Evolutionary conservation across 352 stramenopile species (phyloP).

Genomic region (Aphanomyces astaci): DNA sequence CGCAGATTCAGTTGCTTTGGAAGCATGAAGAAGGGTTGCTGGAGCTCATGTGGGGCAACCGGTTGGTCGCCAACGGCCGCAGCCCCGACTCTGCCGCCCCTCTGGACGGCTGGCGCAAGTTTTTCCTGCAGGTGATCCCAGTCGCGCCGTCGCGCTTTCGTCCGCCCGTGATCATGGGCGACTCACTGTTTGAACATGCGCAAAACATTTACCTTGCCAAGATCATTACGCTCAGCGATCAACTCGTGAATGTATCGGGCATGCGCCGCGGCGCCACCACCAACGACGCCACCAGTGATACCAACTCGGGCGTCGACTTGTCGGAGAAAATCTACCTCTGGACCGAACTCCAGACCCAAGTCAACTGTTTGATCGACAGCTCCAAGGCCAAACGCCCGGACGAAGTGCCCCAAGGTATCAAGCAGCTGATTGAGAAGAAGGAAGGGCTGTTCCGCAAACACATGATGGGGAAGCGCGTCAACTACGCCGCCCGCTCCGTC

Average conservation of each 20-base stretch:
- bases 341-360: constrained; percentile 95
- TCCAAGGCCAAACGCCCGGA: constrained; percentile 58
- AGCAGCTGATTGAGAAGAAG: constrained; percentile 99
- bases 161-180: constrained; percentile 94
- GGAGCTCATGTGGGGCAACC: constrained; percentile 89
- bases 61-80: constrained; percentile 56
- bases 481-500: constrained; percentile 98
- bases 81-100: constrained; percentile 33
- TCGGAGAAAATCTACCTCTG: constrained; percentile 90
- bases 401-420: constrained; percentile 86
- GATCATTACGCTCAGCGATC: constrained; percentile 90
- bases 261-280: constrained; percentile 52
- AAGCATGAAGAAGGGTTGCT: constrained; percentile 87
- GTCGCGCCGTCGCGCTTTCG: constrained; percentile 97
- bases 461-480: constrained; percentile 99
- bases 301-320: constrained; percentile 51
- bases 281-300: constrained; percentile 37
- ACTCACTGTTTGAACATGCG: constrained; percentile 95
- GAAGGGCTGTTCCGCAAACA: constrained; percentile 99
- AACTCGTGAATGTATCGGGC: constrained; percentile 51
- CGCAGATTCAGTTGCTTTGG: constrained; percentile 94
- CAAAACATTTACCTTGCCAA: constrained; percentile 95
- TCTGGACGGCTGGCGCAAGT: constrained; percentile 84
- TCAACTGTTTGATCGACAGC: constrained; percentile 80
- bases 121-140: constrained; percentile 94